Evolutionary conservation across 257 asterid species (phyloP).

Genomic region (Petunia secreta): DNA sequence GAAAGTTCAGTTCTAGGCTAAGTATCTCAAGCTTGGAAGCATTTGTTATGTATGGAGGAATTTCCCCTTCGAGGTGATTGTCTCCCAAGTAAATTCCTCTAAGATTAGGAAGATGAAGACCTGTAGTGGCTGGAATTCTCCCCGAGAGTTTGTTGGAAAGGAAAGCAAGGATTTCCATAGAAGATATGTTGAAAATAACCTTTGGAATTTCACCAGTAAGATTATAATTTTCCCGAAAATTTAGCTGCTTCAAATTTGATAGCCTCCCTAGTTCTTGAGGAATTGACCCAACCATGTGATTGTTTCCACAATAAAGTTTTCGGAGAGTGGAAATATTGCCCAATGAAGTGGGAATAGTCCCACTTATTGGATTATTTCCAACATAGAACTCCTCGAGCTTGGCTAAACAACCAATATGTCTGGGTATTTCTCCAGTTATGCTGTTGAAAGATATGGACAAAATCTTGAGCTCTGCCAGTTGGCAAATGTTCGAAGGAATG

Average conservation of each 20-base stretch:
- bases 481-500: constrained; percentile 37
- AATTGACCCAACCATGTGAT: constrained; percentile 33
- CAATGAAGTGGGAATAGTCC: constrained; percentile 37
- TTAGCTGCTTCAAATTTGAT: constrained; percentile 31
- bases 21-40: constrained; percentile 36
- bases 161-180: constrained; percentile 31
- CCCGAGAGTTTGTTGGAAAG: constrained; percentile 33
- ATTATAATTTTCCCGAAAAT: constrained; percentile 30
- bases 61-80: constrained; percentile 32
- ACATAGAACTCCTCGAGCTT: constrained; percentile 33
- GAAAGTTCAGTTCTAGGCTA: constrained; percentile 28
- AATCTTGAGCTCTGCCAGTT: constrained; percentile 23
- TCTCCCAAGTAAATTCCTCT: constrained; percentile 23
- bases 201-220: constrained; percentile 44
- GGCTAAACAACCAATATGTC: constrained; percentile 37
- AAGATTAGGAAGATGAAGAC: constrained; percentile 39
- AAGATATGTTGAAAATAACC: constrained; percentile 40
- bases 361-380: constrained; percentile 30
- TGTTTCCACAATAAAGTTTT: constrained; percentile 26
- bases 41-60: constrained; percentile 38
- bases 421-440: constrained; percentile 33
- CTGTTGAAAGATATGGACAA: constrained; percentile 31
- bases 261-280: constrained; percentile 36
- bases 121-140: constrained; percentile 24
- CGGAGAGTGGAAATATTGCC: constrained; percentile 39